phyloP scores from a whole-genome alignment of 352 stramenopile species.

The Pythium biforme region DNA sequence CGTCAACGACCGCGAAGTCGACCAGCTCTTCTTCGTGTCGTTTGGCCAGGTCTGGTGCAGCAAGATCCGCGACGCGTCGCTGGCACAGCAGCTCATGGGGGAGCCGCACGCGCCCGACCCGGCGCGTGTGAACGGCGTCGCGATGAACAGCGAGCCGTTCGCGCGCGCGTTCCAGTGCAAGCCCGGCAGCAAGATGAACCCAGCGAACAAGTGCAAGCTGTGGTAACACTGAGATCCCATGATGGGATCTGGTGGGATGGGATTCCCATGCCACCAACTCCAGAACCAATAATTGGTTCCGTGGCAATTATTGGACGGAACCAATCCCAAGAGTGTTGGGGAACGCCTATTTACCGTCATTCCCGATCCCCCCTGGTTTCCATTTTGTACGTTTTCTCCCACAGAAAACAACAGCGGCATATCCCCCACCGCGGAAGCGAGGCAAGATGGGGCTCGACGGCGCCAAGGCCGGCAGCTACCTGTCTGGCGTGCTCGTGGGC shows the following conservation, averaged over 20 bases:
- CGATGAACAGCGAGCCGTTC: constrained; percentile 27
- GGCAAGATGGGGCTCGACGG: constrained; percentile 20
- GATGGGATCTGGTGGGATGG: no score
- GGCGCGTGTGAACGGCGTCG: constrained; percentile 23
- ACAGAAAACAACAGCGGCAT: no score
- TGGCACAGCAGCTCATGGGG: constrained; percentile 32
- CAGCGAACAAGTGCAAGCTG: constrained; percentile 25
- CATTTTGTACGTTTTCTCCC: no score
- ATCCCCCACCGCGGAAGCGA: no score
- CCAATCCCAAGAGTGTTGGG: no score
- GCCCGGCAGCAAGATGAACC: constrained; percentile 20
- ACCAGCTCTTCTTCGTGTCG: constrained; percentile 57
- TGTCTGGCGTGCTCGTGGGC: constrained; percentile 45
- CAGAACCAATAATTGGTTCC: no score
- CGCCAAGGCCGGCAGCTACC: constrained; percentile 41
- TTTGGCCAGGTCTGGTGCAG: constrained; percentile 65
- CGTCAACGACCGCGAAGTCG: constrained; percentile 23
- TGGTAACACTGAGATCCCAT: no score
- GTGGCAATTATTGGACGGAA: no score
- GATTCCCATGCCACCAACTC: no score
- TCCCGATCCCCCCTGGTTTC: not conserved
- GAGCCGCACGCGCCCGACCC: constrained; percentile 46
- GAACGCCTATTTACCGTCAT: constrained; percentile 19
- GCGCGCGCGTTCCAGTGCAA: constrained; percentile 22
- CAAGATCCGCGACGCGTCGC: constrained; percentile 40